phyloP scores from a whole-genome alignment of 1,284 basidiomycete species.

The Heterobasidion annosum region DNA sequence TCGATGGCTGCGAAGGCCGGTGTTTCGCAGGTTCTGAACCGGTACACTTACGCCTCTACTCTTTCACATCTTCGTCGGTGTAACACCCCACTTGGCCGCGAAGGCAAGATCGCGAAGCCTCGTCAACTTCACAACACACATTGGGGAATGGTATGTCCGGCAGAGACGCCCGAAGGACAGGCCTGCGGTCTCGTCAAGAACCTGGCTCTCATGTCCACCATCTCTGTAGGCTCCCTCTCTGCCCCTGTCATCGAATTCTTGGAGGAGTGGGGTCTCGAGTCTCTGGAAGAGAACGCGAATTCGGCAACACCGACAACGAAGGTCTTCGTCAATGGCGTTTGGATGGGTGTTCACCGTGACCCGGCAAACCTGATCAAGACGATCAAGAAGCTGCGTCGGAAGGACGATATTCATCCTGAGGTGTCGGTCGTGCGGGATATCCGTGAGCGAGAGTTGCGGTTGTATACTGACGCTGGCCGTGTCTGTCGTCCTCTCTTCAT shows the following conservation, averaged over 20 bases:
- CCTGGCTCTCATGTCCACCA: constrained; percentile 94
- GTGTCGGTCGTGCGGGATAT: constrained; percentile 97
- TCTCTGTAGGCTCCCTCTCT: constrained; percentile 94
- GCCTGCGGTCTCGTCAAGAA: constrained; percentile 99
- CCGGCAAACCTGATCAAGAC: constrained; percentile 90
- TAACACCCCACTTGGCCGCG: constrained; percentile 96
- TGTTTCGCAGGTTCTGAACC: constrained; percentile 97
- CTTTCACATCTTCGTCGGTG: constrained; percentile 96
- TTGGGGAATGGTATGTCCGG: constrained; percentile 99
- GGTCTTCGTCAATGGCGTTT: constrained; percentile 98
- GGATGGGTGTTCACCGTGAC: constrained; percentile 99
- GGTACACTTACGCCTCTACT: constrained; percentile 98
- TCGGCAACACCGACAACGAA: constrained; percentile 84
- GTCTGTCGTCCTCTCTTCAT: constrained; percentile 97
- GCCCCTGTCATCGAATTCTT: constrained; percentile 98
- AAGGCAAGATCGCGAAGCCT: constrained; percentile 99
- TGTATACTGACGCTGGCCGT: constrained; percentile 96
- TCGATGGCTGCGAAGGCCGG: constrained; percentile 97
- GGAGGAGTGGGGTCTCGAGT: constrained; percentile 97
- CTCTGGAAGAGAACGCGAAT: constrained; percentile 83
- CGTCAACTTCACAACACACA: constrained; percentile 99
- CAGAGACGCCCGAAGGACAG: constrained; percentile 98
- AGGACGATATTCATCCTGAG: constrained; percentile 94
- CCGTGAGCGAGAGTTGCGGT: constrained; percentile 86
- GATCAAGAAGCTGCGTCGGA: constrained; percentile 85